phyloP scores from a whole-genome alignment of 1,284 basidiomycete genomes.

The Trametes hirsuta region DNA sequence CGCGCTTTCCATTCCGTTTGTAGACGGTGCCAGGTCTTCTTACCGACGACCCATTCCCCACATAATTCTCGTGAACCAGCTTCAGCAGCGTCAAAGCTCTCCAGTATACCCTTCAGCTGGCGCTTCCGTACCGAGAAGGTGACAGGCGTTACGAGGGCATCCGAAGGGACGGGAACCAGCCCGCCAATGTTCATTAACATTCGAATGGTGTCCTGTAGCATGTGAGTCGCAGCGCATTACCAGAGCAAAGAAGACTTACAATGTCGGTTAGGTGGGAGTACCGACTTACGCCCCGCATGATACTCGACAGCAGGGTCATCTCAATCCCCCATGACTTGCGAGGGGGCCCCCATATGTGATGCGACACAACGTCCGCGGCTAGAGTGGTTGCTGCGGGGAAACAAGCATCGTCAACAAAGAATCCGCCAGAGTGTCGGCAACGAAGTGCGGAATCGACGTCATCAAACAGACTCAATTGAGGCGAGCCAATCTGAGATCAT shows the following conservation, averaged over 20 bases:
- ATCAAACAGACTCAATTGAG: slow-evolving; percentile 1
- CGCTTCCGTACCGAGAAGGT: slow-evolving; percentile 85
- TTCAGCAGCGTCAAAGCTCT: slow-evolving; percentile 75
- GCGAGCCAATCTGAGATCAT: slow-evolving; percentile 8
- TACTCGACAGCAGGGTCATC: slow-evolving; percentile 81
- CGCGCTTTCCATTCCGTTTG: slow-evolving; percentile 79
- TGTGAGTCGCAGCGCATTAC: slow-evolving; percentile 6
- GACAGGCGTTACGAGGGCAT: slow-evolving; percentile 94
- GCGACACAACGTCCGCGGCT: slow-evolving; percentile 66
- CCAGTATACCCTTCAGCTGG: slow-evolving; percentile 76
- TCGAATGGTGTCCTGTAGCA: slow-evolving; percentile 66
- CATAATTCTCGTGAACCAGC: slow-evolving; percentile 79
- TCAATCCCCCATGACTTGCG: slow-evolving; percentile 89
- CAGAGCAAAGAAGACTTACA: slow-evolving; percentile 45
- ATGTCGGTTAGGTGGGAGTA: slow-evolving; percentile 90
- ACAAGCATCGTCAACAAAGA: not conserved
- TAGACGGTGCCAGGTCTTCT: slow-evolving; percentile 86
- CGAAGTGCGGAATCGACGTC: slow-evolving; percentile 1
- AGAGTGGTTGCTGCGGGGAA: slow-evolving; percentile 62
- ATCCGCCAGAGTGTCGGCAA: not conserved
- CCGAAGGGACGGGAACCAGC: slow-evolving; percentile 87
- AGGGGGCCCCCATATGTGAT: slow-evolving; percentile 81
- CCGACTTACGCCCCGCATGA: slow-evolving; percentile 85
- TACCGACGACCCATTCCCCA: slow-evolving; percentile 97
- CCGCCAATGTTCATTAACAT: slow-evolving; percentile 82